Percentiles rank a stretch among this genome's conserved stretches.
These are phyloP conservation scores for Acer saccharum DNA, from an alignment of 345 rosid genomes.

Conservation along the genomic window DNA sequence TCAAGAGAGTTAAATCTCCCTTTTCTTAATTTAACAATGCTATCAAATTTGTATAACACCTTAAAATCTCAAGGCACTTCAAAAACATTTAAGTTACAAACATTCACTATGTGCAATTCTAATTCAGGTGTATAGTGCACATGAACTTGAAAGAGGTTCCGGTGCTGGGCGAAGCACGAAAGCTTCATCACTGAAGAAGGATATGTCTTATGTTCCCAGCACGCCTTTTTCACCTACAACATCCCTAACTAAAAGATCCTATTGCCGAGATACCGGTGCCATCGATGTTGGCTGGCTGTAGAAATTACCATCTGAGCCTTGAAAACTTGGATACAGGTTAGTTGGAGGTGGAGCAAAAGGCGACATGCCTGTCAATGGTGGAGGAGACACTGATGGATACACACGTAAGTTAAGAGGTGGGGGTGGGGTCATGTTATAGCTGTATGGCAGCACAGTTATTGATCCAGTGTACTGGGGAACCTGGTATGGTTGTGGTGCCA, in stretches of 20 bases:
- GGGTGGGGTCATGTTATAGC: slow-evolving; percentile 50
- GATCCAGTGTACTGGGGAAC: slow-evolving; percentile 59
- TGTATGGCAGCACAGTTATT: slow-evolving; percentile 48
- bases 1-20: slow-evolving; percentile 7
- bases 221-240: slow-evolving; percentile 8
- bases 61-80: neutral
- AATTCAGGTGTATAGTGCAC: slow-evolving; percentile 21
- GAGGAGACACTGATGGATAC: slow-evolving; percentile 41
- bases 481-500: slow-evolving; percentile 54
- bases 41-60: slow-evolving; percentile 11
- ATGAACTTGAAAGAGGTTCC: slow-evolving; percentile 11
- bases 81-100: slow-evolving; percentile 22
- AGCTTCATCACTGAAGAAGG: slow-evolving; percentile 5
- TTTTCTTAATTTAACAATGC: slow-evolving; percentile 19
- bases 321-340: slow-evolving; percentile 61
- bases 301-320: slow-evolving; percentile 67
- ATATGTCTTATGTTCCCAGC: neutral
- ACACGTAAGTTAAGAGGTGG: slow-evolving; percentile 45
- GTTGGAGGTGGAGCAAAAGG: slow-evolving; percentile 42
- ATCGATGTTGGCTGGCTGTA: slow-evolving; percentile 61
- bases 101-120: slow-evolving; percentile 37
- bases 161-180: neutral
- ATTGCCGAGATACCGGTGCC: slow-evolving; percentile 75
- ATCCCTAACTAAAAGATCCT: slow-evolving; percentile 21
- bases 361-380: slow-evolving; percentile 47